A percentile compares a stretch with the other conserved stretches of the same genome.
These are phyloP conservation scores for Lachnellula arida DNA, from an alignment of 2,329 filamentous ascomycete genomes.

Conservation along the genomic window DNA sequence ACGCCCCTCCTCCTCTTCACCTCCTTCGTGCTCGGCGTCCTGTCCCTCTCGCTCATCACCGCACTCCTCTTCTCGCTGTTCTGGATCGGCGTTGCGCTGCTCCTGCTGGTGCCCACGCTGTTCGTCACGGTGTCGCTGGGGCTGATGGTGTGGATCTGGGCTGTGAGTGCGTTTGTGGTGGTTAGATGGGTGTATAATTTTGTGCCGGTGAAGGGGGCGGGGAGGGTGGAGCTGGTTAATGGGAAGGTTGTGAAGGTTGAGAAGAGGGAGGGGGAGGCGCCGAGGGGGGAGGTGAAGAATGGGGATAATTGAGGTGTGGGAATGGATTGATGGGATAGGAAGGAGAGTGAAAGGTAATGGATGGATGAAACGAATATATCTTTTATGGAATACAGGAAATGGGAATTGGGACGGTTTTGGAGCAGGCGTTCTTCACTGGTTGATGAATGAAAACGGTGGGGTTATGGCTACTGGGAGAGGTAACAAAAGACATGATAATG, in stretches of 20 bases:
- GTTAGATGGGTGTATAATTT: conserved; percentile 43
- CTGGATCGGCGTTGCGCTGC: conserved; percentile 60
- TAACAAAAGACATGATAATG: neutral
- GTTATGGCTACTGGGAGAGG: neutral
- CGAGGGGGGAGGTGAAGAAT: conserved; percentile 9
- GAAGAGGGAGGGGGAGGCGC: conserved; percentile 21
- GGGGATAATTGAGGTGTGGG: neutral
- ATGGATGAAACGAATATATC: too few relatives aligned
- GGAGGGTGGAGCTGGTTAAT: conserved; percentile 18
- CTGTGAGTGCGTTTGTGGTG: conserved; percentile 52
- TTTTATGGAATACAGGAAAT: too few relatives aligned
- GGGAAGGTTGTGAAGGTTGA: conserved; percentile 20
- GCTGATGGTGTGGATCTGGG: conserved; percentile 64
- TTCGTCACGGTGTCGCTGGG: conserved; percentile 60
- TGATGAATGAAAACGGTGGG: neutral
- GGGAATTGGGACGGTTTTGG: too few relatives aligned
- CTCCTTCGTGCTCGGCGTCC: conserved; percentile 58
- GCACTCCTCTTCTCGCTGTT: conserved; percentile 63
- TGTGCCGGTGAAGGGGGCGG: conserved; percentile 19
- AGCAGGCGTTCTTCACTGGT: neutral
- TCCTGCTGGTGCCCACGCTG: conserved; percentile 64
- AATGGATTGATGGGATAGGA: too few relatives aligned
- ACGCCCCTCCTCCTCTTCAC: conserved; percentile 66
- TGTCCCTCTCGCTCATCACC: conserved; percentile 57
- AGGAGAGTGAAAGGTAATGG: too few relatives aligned